Percentiles rank a stretch among this genome's conserved stretches.
Conservation (phyloP, 2,329 filamentous ascomycete species). For the Alternaria triticimaculans region DNA sequence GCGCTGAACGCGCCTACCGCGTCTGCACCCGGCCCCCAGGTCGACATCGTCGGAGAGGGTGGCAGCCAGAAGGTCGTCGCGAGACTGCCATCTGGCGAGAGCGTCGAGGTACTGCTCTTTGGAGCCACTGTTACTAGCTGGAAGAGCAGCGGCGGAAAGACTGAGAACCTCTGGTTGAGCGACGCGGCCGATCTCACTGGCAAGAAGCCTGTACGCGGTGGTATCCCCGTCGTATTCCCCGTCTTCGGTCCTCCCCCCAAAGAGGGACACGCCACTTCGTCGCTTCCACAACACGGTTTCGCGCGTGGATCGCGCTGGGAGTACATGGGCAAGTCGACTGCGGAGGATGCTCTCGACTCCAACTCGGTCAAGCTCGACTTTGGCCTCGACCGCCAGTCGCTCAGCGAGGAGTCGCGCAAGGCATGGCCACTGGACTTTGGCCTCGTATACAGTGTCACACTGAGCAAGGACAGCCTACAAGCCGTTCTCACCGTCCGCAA, state of each 20-base stretch:
- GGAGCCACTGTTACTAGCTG: constrained; percentile 93
- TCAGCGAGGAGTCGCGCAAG: constrained; percentile 71
- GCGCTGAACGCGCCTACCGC: constrained; percentile 67
- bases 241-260: constrained; percentile 83
- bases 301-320: constrained; percentile 91
- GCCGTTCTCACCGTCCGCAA: constrained; percentile 90
- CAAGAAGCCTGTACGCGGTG: constrained; percentile 86
- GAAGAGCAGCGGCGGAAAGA: constrained; percentile 76
- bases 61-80: constrained; percentile 78
- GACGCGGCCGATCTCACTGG: constrained; percentile 82
- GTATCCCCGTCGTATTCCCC: constrained; percentile 91
- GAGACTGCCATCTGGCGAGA: constrained; percentile 83
- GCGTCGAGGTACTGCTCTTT: constrained; percentile 82
- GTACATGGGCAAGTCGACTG: constrained; percentile 86
- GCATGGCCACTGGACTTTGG: constrained; percentile 89
- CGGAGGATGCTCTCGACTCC: constrained; percentile 60
- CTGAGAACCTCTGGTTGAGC: constrained; percentile 86
- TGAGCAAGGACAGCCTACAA: constrained; percentile 75
- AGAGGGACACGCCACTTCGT: constrained; percentile 75
- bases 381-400: constrained; percentile 76
- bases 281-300: constrained; percentile 92
- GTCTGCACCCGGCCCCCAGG: constrained; percentile 69
- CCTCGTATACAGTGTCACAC: constrained; percentile 89
- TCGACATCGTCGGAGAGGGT: constrained; percentile 76
- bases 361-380: constrained; percentile 91